These are phyloP conservation scores for Candida orba DNA, from an alignment of 805 yeast genomes.

Conservation along the genomic window DNA sequence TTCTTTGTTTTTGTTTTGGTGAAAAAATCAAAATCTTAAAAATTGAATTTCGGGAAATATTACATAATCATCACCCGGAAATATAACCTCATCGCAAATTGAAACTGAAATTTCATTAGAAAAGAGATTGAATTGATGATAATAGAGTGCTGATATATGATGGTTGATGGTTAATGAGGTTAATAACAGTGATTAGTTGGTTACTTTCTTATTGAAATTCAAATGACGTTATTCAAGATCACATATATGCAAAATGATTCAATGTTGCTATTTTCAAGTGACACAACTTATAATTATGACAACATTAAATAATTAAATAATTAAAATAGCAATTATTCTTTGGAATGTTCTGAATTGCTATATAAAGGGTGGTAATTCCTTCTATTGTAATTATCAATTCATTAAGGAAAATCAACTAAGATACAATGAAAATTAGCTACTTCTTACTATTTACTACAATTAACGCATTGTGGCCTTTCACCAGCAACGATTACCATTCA, in stretches of 20 bases:
- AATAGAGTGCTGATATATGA: too few relatives aligned
- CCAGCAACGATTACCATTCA: conserved; percentile 3
- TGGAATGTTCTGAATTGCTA: background rate
- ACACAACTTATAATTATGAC: background rate
- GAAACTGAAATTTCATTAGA: too few relatives aligned
- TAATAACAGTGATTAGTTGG: too few relatives aligned
- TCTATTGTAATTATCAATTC: too few relatives aligned
- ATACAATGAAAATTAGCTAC: too few relatives aligned
- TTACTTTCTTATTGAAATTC: too few relatives aligned
- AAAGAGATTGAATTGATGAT: too few relatives aligned
- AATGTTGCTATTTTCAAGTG: background rate
- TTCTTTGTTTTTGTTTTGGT: background rate
- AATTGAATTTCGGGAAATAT: background rate
- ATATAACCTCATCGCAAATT: background rate
- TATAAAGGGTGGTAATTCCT: background rate
- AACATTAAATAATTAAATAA: background rate
- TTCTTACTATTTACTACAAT: background rate
- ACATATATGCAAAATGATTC: too few relatives aligned
- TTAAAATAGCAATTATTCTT: conserved; percentile 8
- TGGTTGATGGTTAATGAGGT: too few relatives aligned
- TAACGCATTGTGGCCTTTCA: conserved; percentile 1
- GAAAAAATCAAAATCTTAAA: background rate
- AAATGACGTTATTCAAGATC: background rate
- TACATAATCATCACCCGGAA: background rate
- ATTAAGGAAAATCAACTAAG: too few relatives aligned